Evolutionary conservation across 768 basidiomycete species (phyloP).

Genomic region (Cystofilobasidium ferigula): DNA sequence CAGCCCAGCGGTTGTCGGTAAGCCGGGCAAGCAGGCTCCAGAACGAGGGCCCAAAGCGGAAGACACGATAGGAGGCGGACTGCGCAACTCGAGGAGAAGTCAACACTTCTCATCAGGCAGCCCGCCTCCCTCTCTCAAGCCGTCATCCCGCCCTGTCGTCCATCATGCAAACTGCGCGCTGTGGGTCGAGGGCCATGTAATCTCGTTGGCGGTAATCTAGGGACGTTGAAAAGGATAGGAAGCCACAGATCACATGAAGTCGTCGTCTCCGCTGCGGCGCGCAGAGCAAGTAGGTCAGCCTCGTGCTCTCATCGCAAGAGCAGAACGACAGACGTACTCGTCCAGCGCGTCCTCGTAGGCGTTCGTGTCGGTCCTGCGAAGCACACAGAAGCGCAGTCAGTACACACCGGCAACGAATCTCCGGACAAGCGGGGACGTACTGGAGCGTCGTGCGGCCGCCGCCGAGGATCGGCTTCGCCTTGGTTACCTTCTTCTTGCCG

Average conservation of each 20-base stretch:
- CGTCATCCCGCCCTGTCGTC: conserved; percentile 5
- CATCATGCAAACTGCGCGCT: conserved; percentile 25
- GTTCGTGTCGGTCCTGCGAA: conserved; percentile 58
- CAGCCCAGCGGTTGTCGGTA: too few species aligned
- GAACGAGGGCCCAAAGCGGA: too few species aligned
- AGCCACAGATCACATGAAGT: conserved; percentile 83
- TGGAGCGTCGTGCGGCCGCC: conserved; percentile 54
- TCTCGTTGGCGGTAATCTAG: conserved; percentile 11
- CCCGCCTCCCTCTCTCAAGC: too few species aligned
- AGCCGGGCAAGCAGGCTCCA: too few species aligned
- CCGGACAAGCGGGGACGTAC: conserved; percentile 38
- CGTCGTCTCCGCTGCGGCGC: conserved; percentile 56
- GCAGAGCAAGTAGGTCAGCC: conserved; percentile 39
- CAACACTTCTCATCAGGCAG: too few species aligned
- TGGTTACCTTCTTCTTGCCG: conserved; percentile 70
- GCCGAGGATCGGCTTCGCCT: conserved; percentile 64
- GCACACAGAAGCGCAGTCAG: not conserved
- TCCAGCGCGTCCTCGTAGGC: conserved; percentile 82
- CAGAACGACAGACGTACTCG: conserved; percentile 41
- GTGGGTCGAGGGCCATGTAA: conserved; percentile 28
- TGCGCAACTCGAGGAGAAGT: too few species aligned
- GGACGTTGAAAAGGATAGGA: too few species aligned
- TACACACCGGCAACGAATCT: too few species aligned
- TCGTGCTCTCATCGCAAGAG: not conserved
- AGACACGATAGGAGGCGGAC: too few species aligned